phyloP scores from a whole-genome alignment of 1,284 basidiomycete species.

The Leccinum pallidistipes region DNA sequence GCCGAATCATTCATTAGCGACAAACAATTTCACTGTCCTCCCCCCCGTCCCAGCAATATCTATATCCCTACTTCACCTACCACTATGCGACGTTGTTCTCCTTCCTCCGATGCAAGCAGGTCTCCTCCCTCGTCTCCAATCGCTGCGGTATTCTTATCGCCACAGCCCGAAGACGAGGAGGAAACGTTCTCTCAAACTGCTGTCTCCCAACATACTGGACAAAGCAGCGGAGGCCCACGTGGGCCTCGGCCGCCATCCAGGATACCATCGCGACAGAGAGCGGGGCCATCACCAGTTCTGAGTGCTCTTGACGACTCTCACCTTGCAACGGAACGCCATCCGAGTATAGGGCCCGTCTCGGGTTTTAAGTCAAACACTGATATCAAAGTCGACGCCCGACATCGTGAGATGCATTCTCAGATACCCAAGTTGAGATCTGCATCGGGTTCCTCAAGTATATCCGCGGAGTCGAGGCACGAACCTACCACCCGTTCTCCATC shows the following conservation, averaged over 20 bases:
- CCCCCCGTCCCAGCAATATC: slow-evolving; percentile 21
- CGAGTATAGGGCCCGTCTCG: slow-evolving; percentile 5
- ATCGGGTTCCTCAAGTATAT: slow-evolving; percentile 29
- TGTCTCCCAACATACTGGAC: slow-evolving; percentile 14
- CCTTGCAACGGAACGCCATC: slow-evolving; percentile 1
- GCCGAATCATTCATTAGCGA: slow-evolving; percentile 29
- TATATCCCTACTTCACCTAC: slow-evolving; percentile 14
- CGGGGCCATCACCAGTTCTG: slow-evolving; percentile 1
- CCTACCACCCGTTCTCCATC: background rate
- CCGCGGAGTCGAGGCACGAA: slow-evolving; percentile 15
- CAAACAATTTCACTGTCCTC: slow-evolving; percentile 21
- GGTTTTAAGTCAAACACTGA: slow-evolving; percentile 21
- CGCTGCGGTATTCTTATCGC: background rate
- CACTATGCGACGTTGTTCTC: slow-evolving; percentile 13
- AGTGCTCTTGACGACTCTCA: slow-evolving; percentile 2
- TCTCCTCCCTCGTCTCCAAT: slow-evolving; percentile 11
- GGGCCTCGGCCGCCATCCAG: slow-evolving; percentile 18
- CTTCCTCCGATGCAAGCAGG: slow-evolving; percentile 17
- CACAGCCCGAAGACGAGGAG: slow-evolving; percentile 5
- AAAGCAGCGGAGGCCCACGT: slow-evolving; percentile 15
- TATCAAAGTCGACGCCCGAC: slow-evolving; percentile 7
- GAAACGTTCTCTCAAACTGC: background rate
- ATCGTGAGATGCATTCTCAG: slow-evolving; percentile 24
- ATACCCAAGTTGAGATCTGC: slow-evolving; percentile 32
- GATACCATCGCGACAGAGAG: slow-evolving; percentile 19